Evolutionary conservation across 2,329 filamentous ascomycete genomes (phyloP), one percentile per base, ranked within the genome.

Genomic region (Trichoderma endophyticum): DNA sequence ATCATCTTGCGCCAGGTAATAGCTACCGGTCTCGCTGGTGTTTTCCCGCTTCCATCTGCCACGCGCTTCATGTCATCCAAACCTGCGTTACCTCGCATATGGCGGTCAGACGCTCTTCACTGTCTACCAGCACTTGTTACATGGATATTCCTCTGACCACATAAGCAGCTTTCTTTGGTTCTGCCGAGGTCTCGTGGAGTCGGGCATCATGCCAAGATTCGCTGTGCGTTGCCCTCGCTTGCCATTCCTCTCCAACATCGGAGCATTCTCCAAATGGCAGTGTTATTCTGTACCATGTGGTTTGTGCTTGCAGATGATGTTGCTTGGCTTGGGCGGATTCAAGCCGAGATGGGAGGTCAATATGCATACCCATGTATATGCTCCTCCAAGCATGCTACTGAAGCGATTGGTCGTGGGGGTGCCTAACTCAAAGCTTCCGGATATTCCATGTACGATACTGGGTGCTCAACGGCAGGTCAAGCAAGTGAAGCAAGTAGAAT

Each of bases 41-140:
- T 26, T 43, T 68, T 43, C 24, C 24, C 26, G 34, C 36, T 60
- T 26, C 36, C 21, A 43, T 32, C 34, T 56, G 64, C 56, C 21
- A 60, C 36, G n/a, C 32, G 30, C 56, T 18, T 66, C 63, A 60
- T 39, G 63, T 68, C 63, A 61, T 61, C 64, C 24, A 34, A 34
- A 60, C 24, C 26, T 63, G 64, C 57, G 51, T 39, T 21, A 32
- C 61, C 68, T 60, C 60, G 71, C 71, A 72, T 39, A 72, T 72
- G 71, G 71, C 71, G 65, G 71, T 72, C 71, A 70, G 57, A 28
- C 64, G 28, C n/a, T 57, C 24, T 51, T 64, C 51, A n/a, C 39
- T n/a, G 12, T 32, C 34, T 21, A n/a, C 21, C 6, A 26, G 18
- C 6, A 18, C 12, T 12, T 43, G n/a, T 9, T 60, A 9, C 54